phyloP scores from a whole-genome alignment of 352 stramenopile genomes.

The Phytophthora capsici region DNA sequence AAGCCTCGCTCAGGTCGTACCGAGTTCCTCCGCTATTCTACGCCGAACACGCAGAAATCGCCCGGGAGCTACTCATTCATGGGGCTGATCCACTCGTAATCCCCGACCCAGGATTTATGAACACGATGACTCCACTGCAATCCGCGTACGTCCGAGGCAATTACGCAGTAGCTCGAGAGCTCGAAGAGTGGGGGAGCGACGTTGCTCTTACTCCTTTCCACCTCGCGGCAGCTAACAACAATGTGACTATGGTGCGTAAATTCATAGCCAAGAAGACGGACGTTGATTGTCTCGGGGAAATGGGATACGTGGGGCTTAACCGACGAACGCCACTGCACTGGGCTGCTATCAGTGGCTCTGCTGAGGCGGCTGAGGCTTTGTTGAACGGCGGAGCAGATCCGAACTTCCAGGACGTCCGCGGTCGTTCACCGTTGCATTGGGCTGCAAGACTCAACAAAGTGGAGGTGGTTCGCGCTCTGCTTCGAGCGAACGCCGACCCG shows the following conservation, averaged over 20 bases:
- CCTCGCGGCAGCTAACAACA: slow-evolving; percentile 53
- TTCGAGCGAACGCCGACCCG: slow-evolving; percentile 41
- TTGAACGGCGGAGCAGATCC: slow-evolving; percentile 60
- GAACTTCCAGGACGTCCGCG: slow-evolving; percentile 70
- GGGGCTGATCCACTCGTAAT: slow-evolving; percentile 66
- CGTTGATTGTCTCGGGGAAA: slow-evolving; percentile 71
- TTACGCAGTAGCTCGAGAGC: slow-evolving; percentile 63
- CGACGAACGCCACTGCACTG: slow-evolving; percentile 75
- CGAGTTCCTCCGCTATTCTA: slow-evolving; percentile 72
- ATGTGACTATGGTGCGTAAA: slow-evolving; percentile 53
- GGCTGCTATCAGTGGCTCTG: slow-evolving; percentile 63
- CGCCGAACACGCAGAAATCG: slow-evolving; percentile 61
- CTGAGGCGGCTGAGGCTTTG: slow-evolving; percentile 51
- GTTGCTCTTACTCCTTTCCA: slow-evolving; percentile 78
- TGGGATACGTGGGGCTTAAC: slow-evolving; percentile 74
- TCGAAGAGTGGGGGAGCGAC: slow-evolving; percentile 77
- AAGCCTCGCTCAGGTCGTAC: slow-evolving; percentile 58
- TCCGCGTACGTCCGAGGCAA: slow-evolving; percentile 73
- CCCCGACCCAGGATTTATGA: slow-evolving; percentile 77
- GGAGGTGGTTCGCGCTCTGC: slow-evolving; percentile 51
- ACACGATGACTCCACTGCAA: slow-evolving; percentile 77
- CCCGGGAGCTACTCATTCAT: slow-evolving; percentile 52
- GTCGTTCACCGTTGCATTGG: slow-evolving; percentile 73
- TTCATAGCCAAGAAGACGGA: slow-evolving; percentile 50
- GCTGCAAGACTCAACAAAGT: slow-evolving; percentile 62